Evolutionary conservation across 1,284 basidiomycete genomes (phyloP).

Genomic region (Irpex rosettiformis): DNA sequence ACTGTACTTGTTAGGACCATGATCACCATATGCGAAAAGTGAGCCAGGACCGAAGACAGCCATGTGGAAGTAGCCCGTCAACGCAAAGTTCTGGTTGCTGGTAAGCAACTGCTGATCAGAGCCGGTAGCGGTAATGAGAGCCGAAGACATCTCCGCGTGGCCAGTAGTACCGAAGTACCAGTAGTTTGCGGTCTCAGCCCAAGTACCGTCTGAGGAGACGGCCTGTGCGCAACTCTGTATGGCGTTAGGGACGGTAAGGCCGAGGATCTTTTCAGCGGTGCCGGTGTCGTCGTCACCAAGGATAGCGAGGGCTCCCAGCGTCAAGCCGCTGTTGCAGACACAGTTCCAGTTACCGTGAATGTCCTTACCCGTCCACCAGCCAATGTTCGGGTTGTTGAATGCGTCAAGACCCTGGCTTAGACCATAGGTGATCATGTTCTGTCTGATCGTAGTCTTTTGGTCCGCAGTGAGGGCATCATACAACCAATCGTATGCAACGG

Average conservation of each 20-base stretch:
- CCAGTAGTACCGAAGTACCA: conserved; percentile 96
- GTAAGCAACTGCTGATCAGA: conserved; percentile 74
- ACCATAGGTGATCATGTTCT: conserved; percentile 79
- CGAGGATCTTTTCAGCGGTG: conserved; percentile 65
- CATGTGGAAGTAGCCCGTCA: conserved; percentile 91
- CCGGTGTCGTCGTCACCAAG: conserved; percentile 81
- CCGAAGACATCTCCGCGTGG: conserved; percentile 87
- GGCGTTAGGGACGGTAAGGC: conserved; percentile 71
- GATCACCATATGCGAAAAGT: conserved; percentile 90
- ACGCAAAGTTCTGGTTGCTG: conserved; percentile 66
- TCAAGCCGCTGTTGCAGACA: conserved; percentile 91
- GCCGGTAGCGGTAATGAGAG: conserved; percentile 85
- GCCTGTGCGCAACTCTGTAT: conserved; percentile 74
- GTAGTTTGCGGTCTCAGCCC: conserved; percentile 95
- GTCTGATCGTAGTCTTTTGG: conserved; percentile 71
- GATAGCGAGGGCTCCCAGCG: conserved; percentile 88
- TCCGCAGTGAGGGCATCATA: conserved; percentile 80
- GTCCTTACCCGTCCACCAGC: conserved; percentile 58
- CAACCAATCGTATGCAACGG: conserved; percentile 94
- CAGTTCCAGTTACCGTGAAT: conserved; percentile 95
- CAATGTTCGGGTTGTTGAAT: conserved; percentile 42
- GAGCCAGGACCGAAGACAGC: conserved; percentile 82
- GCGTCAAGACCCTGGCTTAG: conserved; percentile 60
- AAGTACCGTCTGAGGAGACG: conserved; percentile 78
- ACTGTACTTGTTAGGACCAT: conserved; percentile 94